These are phyloP conservation scores for Lanmaoa pseudosensibilis DNA, from an alignment of 768 basidiomycete genomes.

Conservation along the genomic window DNA sequence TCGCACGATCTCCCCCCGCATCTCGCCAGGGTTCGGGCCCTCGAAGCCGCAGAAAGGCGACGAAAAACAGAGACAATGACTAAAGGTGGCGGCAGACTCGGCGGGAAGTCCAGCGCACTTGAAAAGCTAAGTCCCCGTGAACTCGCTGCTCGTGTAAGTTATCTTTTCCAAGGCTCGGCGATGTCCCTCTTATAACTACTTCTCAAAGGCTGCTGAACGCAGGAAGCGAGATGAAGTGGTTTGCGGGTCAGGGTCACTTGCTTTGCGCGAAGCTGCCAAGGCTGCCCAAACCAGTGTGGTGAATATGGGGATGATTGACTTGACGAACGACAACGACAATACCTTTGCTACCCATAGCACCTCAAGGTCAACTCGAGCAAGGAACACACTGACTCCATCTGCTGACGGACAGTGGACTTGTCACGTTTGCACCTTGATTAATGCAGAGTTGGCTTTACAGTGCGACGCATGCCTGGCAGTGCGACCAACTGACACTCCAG, in stretches of 20 bases:
- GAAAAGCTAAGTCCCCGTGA: constrained; percentile 61
- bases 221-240: constrained; percentile 69
- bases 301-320: constrained; percentile 54
- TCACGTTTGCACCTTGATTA: constrained; percentile 64
- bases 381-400: not conserved
- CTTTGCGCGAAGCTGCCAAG: constrained; percentile 62
- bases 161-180: constrained; percentile 34
- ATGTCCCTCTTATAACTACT: not conserved
- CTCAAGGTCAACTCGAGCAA: not conserved
- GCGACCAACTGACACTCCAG: constrained; percentile 36
- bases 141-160: constrained; percentile 54
- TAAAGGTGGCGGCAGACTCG: constrained; percentile 59
- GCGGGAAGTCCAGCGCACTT: constrained; percentile 45
- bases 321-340: constrained; percentile 41
- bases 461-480: constrained; percentile 61
- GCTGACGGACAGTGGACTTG: constrained; percentile 49
- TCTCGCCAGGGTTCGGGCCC: constrained; percentile 62
- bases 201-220: constrained; percentile 78
- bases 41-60: constrained; percentile 81
- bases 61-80: constrained; percentile 44
- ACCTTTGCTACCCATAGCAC: not conserved
- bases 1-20: constrained; percentile 70
- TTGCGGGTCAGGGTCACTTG: constrained; percentile 63
- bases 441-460: constrained; percentile 45
- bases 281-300: constrained; percentile 67